Evolutionary conservation across 495 filamentous ascomycete species (phyloP), one percentile per base, ranked within the genome.

Genomic region (Xylaria nigripes): DNA sequence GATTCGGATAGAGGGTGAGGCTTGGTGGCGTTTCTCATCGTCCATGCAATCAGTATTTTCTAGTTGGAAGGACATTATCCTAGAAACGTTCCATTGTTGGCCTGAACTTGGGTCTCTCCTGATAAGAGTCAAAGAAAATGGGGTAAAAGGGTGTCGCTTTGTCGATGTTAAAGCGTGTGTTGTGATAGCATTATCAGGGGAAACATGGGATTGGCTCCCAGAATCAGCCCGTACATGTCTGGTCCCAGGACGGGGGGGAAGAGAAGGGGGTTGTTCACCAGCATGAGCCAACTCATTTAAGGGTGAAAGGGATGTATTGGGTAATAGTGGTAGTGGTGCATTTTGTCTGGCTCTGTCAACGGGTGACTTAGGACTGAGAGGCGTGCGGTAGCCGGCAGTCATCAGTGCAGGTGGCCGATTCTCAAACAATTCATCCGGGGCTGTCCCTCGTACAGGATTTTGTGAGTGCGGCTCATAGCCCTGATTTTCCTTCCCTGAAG

Each of bases 21-120:
- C 62, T 5, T 61, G 58, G 7, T 62, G 55, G 6, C 59, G 42
- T 27, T 50, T 62, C 45, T 81, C 82, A 32, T 72, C 72, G 62
- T 86, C 86, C 18, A 85, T 84, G 0, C 79, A 73, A 0, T 81
- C 85, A 2, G 72, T 73, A 21, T 82, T 78, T 60, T 70, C 71
- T 52, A 74, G 61, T 54, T 73, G 71, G 54, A 77, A 70, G 5
- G 73, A 71, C 2, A 76, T 75, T 38, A 95, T 81, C 40, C 72
- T 86, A 5, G 86, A 90, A 24, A 96, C 83, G 59, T 96, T 96
- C 88, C 89, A 95, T 66, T 98, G 93, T 36, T 75, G 78, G 10
- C 84, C 83, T 23, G 85, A 84, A 1, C 80, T 73, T 2, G 89
- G 86, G 69, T 96, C 89, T 30, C 93, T 86, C 13, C 93, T 86